Evolutionary conservation across 1,139 yeast genomes (phyloP).

Genomic region (Yamadazyma blattariae): DNA sequence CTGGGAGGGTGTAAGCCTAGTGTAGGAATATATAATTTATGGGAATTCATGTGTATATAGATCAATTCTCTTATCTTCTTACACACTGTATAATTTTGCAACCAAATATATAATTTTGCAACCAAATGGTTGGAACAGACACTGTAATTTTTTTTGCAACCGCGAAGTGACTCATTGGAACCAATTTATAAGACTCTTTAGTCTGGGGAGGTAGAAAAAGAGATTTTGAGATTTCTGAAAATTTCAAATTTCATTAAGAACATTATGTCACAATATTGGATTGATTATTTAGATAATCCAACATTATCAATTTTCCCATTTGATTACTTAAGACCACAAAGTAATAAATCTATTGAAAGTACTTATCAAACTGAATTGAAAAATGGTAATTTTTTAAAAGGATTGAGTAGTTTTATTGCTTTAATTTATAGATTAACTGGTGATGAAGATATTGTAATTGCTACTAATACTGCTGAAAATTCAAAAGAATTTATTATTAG

Average conservation of each 20-base stretch:
- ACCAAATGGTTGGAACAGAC: too few species aligned
- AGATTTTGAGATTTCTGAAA: not conserved
- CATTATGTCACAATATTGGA: conserved; percentile 49
- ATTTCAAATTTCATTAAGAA: not conserved
- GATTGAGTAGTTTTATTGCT: conserved; percentile 69
- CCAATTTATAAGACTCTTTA: not conserved
- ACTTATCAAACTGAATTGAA: conserved; percentile 37
- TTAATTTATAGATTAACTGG: conserved; percentile 82
- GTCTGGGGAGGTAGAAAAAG: conserved; percentile 1
- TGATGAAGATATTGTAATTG: conserved; percentile 88
- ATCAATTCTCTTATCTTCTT: too few species aligned
- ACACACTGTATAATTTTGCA: too few species aligned
- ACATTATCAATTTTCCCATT: conserved; percentile 86
- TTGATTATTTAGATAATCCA: conserved; percentile 67
- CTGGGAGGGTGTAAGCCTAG: too few species aligned
- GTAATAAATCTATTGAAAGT: conserved; percentile 67
- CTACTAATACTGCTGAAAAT: conserved; percentile 51
- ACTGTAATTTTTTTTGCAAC: too few species aligned
- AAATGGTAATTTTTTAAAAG: conserved; percentile 40
- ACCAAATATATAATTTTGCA: too few species aligned
- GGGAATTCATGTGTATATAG: too few species aligned
- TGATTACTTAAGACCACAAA: conserved; percentile 80
- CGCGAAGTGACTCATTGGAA: conserved; percentile 8
- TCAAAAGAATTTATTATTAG: conserved; percentile 57
- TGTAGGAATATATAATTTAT: conserved; percentile 1